Base-by-base conservation (phyloP, 2,329 filamentous ascomycete genomes). In the Sclerotinia subarctica region DNA sequence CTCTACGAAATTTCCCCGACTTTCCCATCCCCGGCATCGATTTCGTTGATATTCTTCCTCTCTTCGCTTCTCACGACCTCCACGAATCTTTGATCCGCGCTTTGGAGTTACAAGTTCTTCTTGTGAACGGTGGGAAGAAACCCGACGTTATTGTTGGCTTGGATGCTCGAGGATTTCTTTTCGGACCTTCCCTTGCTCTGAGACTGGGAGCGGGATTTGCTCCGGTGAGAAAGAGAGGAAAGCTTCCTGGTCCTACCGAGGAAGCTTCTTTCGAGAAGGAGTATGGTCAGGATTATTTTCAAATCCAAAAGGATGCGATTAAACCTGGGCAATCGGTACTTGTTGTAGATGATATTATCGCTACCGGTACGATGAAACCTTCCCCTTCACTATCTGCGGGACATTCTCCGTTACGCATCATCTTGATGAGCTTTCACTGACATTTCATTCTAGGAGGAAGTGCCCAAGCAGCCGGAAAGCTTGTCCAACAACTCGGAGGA, bases 341-440 rank as follows among this genome's bases (percentile, higher is more conserved):
- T 71, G 86, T 99, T 73, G 93, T 99, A 44, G 95, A 99, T 80
- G 95, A 99, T 79, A 96, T 99, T 77, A 98, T 99, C 82, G 95
- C 95, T 68, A 99, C 95, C 72, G 94, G 94, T 97, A 84, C 79
- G 90, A n/a, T 17, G 47, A 32, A 13, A 5, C 6, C 8, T 4
- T 64, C 35, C 49, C 5, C 32, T 42, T 21, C 46, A 21, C 24
- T 47, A n/a, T 29, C 53, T 47, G 32, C 1, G 4, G 17, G 19
- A 35, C 26, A 35, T 19, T 46, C 6, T 6, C 5, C 35, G 35
- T 42, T 35, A 13, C 32, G 21, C 8, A 38, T 13, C 29, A 21
- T 54, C 19, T 51, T 32, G 46, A 35, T 21, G 29, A 56, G 17
- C 1, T n/a, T 15, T 35, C 21, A 4, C 68, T 73, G 47, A 72